Evolutionary conservation across 129 eudicot genomes (phyloP), one percentile per base, ranked within the genome.

Genomic region (Flaveria trinervia): DNA sequence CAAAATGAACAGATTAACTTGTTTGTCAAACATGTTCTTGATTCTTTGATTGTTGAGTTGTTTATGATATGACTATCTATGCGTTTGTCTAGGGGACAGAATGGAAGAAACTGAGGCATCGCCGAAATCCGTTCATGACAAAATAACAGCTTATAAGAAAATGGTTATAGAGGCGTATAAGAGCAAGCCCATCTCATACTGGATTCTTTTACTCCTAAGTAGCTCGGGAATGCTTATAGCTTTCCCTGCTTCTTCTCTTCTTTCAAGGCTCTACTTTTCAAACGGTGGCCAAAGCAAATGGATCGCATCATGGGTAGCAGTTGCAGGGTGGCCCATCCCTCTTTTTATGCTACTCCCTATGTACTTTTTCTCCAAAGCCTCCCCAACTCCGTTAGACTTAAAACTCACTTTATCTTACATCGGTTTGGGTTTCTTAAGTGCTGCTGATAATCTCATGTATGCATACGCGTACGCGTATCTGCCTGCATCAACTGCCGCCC

Each of bases 401-500:
- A 86, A 84, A 20, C 93, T 94, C 77, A 30, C 65, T 64, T 52
- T 86, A 17, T 87, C 93, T 17, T 94, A 91, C 65, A 68, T 82
- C 1, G 82, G 79, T 16, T 71, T 94, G 79, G 98, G 98, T 4
- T 94, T 94, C 84, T 57, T 94, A 52, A 84, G 89, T 74, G 96
- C 96, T 60, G 97, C 87, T 36, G 98, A 94, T 54, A 94, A 94
- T 71, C 93, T 94, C 39, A 76, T 94, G 89, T 94, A 91, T 49
- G 90, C 98, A 16, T 94, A 94, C 39, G 97, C 97, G 17, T 94
- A 94, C 44, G 97, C 98, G 5, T 87, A 94, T 77, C 88, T 91
- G 45, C 98, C 98, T 2, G 97, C 97, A 54, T 94, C 98, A 57
- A 94, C 98, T 1, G 97, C 98, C 20, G 84, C 96, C 16, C 92